These are phyloP conservation scores for Stephanocyclus meneghinianus DNA, from an alignment of 352 stramenopile species.

Conservation along the genomic window DNA sequence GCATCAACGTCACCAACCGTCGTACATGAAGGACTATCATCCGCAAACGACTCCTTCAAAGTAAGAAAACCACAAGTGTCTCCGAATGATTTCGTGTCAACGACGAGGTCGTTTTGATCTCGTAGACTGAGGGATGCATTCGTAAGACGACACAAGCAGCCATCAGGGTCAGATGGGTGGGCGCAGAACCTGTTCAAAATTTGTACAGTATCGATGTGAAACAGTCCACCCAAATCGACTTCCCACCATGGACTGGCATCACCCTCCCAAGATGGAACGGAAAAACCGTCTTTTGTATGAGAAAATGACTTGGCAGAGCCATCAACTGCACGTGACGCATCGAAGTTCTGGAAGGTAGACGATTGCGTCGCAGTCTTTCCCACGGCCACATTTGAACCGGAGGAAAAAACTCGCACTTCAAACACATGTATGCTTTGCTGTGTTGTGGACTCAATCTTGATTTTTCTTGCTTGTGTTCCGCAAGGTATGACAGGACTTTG, in stretches of 20 bases:
- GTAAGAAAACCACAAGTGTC: neutral
- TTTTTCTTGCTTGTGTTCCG: neutral
- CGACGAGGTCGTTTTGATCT: neutral
- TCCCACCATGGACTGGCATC: neutral
- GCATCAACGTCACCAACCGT: neutral
- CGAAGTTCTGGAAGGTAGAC: neutral
- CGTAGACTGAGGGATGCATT: neutral
- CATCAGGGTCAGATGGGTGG: neutral
- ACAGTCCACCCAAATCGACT: neutral
- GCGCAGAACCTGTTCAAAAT: neutral
- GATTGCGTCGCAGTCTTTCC: neutral
- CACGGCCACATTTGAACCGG: neutral
- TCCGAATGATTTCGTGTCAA: neutral
- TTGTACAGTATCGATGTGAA: neutral
- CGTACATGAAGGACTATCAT: neutral
- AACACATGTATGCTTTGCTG: neutral
- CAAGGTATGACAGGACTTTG: neutral
- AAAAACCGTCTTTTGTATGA: neutral
- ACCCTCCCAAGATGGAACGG: neutral
- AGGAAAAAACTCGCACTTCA: neutral
- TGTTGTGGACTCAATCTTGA: constrained; percentile 1
- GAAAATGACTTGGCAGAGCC: neutral
- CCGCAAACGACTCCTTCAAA: neutral
- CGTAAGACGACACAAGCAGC: neutral
- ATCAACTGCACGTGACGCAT: neutral